phyloP scores from a whole-genome alignment of 2,329 filamentous ascomycete species.

The Trichoderma atrobrunneum region DNA sequence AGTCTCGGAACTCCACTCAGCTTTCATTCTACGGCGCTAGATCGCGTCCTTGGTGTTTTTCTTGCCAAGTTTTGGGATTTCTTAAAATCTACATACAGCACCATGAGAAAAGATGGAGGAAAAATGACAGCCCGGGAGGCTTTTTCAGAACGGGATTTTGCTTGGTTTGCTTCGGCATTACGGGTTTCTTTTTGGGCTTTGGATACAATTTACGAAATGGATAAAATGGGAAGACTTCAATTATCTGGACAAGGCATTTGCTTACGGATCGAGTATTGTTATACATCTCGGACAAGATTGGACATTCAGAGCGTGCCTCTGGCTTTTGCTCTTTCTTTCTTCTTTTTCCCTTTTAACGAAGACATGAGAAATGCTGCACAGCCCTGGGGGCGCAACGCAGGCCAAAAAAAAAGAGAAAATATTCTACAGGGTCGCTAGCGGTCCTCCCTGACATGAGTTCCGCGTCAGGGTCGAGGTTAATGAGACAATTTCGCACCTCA shows the following conservation, averaged over 20 bases:
- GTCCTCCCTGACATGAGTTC: constrained; percentile 36
- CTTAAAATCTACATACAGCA: background rate
- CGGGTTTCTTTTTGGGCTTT: constrained; percentile 5
- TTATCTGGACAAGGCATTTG: background rate
- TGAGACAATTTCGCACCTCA: constrained; percentile 39
- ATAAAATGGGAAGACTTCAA: background rate
- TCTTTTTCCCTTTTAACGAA: constrained; percentile 22
- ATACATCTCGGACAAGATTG: constrained; percentile 15
- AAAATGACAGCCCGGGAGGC: background rate
- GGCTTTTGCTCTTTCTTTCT: constrained; percentile 18
- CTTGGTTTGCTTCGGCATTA: background rate
- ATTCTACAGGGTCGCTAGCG: constrained; percentile 33
- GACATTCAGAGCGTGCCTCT: constrained; percentile 5
- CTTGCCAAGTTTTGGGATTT: background rate
- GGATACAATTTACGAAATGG: background rate
- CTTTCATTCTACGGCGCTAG: constrained; percentile 22
- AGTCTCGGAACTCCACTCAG: constrained; percentile 30
- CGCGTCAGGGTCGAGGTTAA: constrained; percentile 38
- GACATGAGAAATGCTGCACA: constrained; percentile 22
- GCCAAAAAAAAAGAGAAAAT: constrained; percentile 18
- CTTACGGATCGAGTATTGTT: background rate
- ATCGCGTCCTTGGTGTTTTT: constrained; percentile 28
- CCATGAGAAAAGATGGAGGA: background rate
- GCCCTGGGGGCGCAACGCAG: constrained; percentile 18
- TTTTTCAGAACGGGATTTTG: background rate